phyloP scores from a whole-genome alignment of 106 monocot genomes.

The Cymbidium sinense region DNA sequence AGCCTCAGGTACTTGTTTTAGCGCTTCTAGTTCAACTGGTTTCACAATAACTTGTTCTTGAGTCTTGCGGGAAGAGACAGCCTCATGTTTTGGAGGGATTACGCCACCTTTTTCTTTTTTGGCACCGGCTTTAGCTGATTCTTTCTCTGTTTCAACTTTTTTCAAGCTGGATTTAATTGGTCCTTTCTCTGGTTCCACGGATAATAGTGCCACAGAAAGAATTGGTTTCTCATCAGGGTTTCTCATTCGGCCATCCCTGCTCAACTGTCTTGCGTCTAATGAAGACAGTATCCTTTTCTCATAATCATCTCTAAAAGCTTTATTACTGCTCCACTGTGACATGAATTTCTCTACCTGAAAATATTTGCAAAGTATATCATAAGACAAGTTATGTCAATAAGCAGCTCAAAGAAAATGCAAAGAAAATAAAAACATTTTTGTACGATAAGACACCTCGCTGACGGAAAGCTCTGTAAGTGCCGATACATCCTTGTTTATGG shows the following conservation, averaged over 20 bases:
- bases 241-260: constrained; percentile 70
- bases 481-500: constrained; percentile 54
- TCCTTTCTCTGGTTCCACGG: constrained; percentile 18
- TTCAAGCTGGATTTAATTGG: neutral
- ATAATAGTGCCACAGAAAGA: constrained; percentile 14
- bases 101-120: constrained; percentile 32
- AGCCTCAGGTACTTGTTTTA: constrained; percentile 5
- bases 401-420: neutral
- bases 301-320: constrained; percentile 73
- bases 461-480: constrained; percentile 45
- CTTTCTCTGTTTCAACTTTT: constrained; percentile 1
- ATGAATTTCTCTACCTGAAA: constrained; percentile 70
- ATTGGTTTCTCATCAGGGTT: constrained; percentile 85
- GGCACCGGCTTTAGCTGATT: constrained; percentile 9
- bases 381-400: neutral
- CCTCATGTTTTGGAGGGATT: neutral
- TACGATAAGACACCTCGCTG: constrained; percentile 39
- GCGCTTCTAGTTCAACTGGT: constrained; percentile 16
- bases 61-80: neutral
- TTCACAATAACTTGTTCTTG: constrained; percentile 17
- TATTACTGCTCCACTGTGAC: constrained; percentile 44
- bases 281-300: constrained; percentile 64
- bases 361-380: neutral
- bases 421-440: neutral
- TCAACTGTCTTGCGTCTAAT: constrained; percentile 54